Base-by-base conservation (phyloP, 1,284 basidiomycete species). In the Moesziomyces parantarcticus region DNA sequence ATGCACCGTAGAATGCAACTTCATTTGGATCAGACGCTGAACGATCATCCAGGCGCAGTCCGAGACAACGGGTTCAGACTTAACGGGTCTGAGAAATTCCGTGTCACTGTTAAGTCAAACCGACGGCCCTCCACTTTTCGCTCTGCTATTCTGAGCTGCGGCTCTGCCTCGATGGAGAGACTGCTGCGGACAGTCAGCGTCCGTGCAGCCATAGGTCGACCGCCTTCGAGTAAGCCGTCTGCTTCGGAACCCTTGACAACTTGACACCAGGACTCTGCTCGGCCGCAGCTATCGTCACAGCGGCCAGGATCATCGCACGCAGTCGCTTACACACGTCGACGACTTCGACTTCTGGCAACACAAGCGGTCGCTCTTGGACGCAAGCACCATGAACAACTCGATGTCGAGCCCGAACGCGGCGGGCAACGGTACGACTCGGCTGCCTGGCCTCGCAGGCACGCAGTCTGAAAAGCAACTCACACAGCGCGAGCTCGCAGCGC, bases 381-480 rank as follows among this genome's bases (percentile, higher is more conserved):
- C 29, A 11, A 32, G 25, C 44, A 49, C 25, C 48, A 8, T 21
- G 29, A 26, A 23, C 45, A 44, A 53, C 64, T 60, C 59, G 16
- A 34, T 32, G 52, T 54, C 36, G 20, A 39, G 40, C 18, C 18
- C 26, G 16, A 4, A 41, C n/a, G 53, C 9, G 21, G 32, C n/a
- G 14, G 13, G 23, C 25, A 36, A 23, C 42, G 44, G 43, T 20
- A 43, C 44, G 34, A 62, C 62, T 9, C 50, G 54, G n/a, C 69
- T 68, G 3, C 69, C 57, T 13, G 70, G 64, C 14, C 53, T 68
- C 1, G 56, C 61, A 5, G 69, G 69, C 34, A 67, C 69, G 26
- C 52, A 72, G 39, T 62, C 64, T 21, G 66, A 69, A 39, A 70
- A 60, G 50, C 66, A 70, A 41, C 66, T 75, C 3, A 75, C 71